These are phyloP conservation scores for Phytopythium oedochilum DNA, from an alignment of 352 stramenopile species.

Conservation along the genomic window DNA sequence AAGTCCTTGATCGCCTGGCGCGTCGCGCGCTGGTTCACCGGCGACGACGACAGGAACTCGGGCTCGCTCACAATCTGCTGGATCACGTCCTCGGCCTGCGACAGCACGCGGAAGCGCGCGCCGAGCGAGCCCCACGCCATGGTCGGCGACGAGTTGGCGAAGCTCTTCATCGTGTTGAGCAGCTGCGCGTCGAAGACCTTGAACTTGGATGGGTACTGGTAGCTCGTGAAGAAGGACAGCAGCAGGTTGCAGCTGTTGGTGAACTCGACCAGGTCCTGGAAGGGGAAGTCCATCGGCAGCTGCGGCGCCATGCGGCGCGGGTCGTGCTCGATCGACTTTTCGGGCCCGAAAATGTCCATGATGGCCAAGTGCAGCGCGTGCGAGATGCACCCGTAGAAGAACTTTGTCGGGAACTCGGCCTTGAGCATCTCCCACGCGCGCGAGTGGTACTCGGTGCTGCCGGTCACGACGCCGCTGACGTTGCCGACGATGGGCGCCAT, in stretches of 20 bases:
- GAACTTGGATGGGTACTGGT: slow-evolving; percentile 69
- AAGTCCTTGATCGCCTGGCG: slow-evolving; percentile 73
- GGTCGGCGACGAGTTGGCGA: slow-evolving; percentile 50
- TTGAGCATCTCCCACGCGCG: slow-evolving; percentile 83
- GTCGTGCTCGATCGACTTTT: slow-evolving; percentile 69
- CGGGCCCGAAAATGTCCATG: slow-evolving; percentile 77
- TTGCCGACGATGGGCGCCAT: slow-evolving; percentile 68
- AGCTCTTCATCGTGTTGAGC: slow-evolving; percentile 73
- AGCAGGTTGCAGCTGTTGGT: slow-evolving; percentile 70
- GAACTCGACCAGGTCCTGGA: slow-evolving; percentile 77
- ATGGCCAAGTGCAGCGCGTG: slow-evolving; percentile 76
- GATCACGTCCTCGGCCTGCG: slow-evolving; percentile 63
- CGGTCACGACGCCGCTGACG: slow-evolving; percentile 71
- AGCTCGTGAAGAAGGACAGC: slow-evolving; percentile 77
- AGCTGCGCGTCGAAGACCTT: slow-evolving; percentile 73
- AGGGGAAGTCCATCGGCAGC: slow-evolving; percentile 70
- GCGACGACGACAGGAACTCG: slow-evolving; percentile 42
- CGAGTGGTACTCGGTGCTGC: slow-evolving; percentile 68
- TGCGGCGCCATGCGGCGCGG: slow-evolving; percentile 57
- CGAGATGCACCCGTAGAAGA: slow-evolving; percentile 84
- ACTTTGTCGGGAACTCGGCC: slow-evolving; percentile 79
- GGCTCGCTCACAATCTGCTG: slow-evolving; percentile 71
- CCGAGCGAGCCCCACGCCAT: slow-evolving; percentile 70
- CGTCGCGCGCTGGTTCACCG: slow-evolving; percentile 41
- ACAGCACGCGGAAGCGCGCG: slow-evolving; percentile 60